Percentiles rank a stretch among this genome's conserved stretches.
Conservation (phyloP, 257 asterid genomes). For the Oldenlandia corymbosa region DNA sequence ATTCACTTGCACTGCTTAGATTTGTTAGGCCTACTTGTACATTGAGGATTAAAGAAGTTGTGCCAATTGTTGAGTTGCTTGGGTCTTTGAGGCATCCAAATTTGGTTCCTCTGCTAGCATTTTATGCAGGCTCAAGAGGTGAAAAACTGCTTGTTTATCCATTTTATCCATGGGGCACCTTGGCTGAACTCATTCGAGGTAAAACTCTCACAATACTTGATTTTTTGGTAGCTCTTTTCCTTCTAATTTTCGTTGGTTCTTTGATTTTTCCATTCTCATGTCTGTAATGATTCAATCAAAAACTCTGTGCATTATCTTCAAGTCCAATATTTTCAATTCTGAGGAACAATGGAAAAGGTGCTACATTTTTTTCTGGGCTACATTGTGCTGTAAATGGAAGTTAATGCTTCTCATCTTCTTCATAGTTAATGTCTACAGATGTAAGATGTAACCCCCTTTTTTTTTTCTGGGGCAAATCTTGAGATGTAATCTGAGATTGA, state of each 20-base stretch:
- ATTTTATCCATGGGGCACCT: slow-evolving; percentile 53
- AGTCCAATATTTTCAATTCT: too few relatives aligned
- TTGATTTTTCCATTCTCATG: slow-evolving; percentile 12
- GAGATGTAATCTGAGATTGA: slow-evolving; percentile 7
- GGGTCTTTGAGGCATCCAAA: slow-evolving; percentile 72
- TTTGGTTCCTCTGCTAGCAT: slow-evolving; percentile 77
- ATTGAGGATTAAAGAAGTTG: slow-evolving; percentile 54
- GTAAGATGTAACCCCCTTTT: too few relatives aligned
- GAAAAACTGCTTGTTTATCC: slow-evolving; percentile 89
- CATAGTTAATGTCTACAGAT: too few relatives aligned
- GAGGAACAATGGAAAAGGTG: neutral
- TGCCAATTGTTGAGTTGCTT: slow-evolving; percentile 56
- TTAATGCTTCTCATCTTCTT: too few relatives aligned
- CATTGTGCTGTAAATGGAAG: neutral
- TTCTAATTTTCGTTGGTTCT: slow-evolving; percentile 4
- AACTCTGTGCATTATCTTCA: too few relatives aligned
- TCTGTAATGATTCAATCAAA: too few relatives aligned
- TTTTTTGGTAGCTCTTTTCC: neutral
- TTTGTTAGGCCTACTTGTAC: slow-evolving; percentile 93
- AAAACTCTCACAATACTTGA: slow-evolving; percentile 4
- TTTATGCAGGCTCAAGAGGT: slow-evolving; percentile 78
- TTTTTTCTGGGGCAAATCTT: neutral
- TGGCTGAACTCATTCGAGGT: slow-evolving; percentile 78
- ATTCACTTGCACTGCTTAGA: slow-evolving; percentile 56
- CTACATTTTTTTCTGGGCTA: neutral